A percentile compares a stretch with the other conserved stretches of the same genome.
These are phyloP conservation scores for Euryodendron excelsum DNA, from an alignment of 148 eudicot species.

Conservation along the genomic window DNA sequence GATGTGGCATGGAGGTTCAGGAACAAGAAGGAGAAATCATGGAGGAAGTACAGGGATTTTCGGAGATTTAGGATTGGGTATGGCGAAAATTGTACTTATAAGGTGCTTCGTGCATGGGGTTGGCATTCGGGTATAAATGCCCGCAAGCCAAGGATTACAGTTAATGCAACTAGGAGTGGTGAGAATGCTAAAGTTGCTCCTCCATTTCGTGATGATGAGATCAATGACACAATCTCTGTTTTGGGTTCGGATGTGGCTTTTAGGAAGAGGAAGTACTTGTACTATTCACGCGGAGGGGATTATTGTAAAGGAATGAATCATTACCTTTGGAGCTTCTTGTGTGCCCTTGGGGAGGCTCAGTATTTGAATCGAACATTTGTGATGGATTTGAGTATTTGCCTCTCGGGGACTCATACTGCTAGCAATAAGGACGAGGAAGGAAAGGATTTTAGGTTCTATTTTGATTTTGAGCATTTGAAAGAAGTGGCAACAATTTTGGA, in stretches of 20 bases:
- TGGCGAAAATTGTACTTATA: constrained; percentile 60
- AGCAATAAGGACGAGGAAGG: constrained; percentile 82
- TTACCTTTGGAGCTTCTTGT: constrained; percentile 87
- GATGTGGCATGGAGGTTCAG: constrained; percentile 92
- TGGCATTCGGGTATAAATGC: constrained; percentile 96
- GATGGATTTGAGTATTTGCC: constrained; percentile 82
- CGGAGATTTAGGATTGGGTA: constrained; percentile 73
- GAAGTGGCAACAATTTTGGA: constrained; percentile 79
- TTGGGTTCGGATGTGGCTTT: constrained; percentile 58
- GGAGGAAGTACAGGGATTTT: constrained; percentile 90
- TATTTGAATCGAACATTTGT: constrained; percentile 87
- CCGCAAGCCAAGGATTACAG: constrained; percentile 54
- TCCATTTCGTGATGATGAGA: constrained; percentile 52
- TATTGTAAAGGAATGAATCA: constrained; percentile 97
- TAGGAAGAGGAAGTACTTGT: constrained; percentile 74
- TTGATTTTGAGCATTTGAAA: constrained; percentile 90
- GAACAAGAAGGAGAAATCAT: constrained; percentile 83
- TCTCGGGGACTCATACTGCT: constrained; percentile 56
- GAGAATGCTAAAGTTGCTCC: constrained; percentile 31
- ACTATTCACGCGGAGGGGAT: constrained; percentile 95
- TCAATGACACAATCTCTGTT: constrained; percentile 76
- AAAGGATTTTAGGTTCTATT: constrained; percentile 87
- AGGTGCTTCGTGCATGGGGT: constrained; percentile 59
- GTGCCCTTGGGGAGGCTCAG: constrained; percentile 94
- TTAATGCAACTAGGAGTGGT: constrained; percentile 22